Evolutionary conservation across 208 protist genomes (phyloP), one percentile per base, ranked within the genome.

Genomic region (Herpetomonas tarakana): DNA sequence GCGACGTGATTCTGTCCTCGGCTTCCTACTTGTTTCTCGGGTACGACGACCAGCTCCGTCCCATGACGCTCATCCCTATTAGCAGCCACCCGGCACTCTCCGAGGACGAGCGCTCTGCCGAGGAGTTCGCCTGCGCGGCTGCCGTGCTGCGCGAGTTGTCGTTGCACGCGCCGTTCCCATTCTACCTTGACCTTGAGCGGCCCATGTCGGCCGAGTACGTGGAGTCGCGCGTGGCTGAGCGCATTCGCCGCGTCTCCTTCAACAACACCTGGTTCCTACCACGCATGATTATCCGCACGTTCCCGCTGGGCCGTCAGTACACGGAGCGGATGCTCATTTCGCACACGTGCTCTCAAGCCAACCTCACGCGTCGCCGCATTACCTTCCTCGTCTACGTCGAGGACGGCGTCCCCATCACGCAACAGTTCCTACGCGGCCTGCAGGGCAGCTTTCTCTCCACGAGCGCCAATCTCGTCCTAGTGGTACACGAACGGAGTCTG

Each of bases 271-370:
- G 85, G 82, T 89, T 89, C 59, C 61, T 81, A 30, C 81, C 81
- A 22, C 84, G 85, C 60, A 78, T 83, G 59, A 76, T 95, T 35
- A 91, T 95, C 35, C 71, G 85, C 50, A 87, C 74, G 28, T 95
- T 92, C 50, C 85, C 85, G 18, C 74, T 95, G 3, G 88, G 83
- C 1, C 69, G 83, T 9, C 66, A 76, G 58, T 82, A 87, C 58
- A 88, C 79, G 27, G 86, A 95, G 75, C 75, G 74, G 63, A 73
- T 71, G 30, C 68, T 95, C 16, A 79, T 95, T 24, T 65, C 80
- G 16, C 84, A 95, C 76, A 95, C 85, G 18, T 95, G 88, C 73
- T 75, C 78, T 16, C 88, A 90, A 58, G 88, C 85, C 4, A 91
- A 91, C 58, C 68, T 84, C n/a, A 87, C 65, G 0, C 76, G 79